These are phyloP conservation scores for Cystobasidium sp. DNA, from an alignment of 1,284 basidiomycete genomes.

Conservation along the genomic window DNA sequence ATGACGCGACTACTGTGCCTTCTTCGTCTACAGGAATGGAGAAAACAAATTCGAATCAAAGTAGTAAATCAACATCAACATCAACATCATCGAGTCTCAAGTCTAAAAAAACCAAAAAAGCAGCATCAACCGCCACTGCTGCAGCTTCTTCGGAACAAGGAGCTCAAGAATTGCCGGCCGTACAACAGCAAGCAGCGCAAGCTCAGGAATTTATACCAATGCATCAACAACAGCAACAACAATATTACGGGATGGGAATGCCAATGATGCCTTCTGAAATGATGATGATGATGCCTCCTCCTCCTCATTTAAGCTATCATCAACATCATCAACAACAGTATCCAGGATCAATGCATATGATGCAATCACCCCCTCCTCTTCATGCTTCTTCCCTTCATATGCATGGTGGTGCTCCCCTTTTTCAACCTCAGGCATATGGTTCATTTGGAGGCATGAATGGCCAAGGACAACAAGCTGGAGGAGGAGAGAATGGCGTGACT, in stretches of 20 bases:
- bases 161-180: neutral
- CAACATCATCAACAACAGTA: neutral
- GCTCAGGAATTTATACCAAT: constrained; percentile 11
- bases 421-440: constrained; percentile 16
- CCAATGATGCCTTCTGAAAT: constrained; percentile 20
- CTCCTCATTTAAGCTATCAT: neutral
- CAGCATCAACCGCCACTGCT: constrained; percentile 1
- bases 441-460: constrained; percentile 8
- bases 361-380: too few species aligned
- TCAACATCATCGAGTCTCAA: neutral
- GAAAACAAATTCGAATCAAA: constrained; percentile 10
- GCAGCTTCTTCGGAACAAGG: neutral
- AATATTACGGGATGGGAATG: constrained; percentile 1
- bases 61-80: neutral
- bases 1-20: neutral
- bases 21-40: constrained; percentile 25
- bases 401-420: neutral
- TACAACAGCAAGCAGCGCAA: neutral
- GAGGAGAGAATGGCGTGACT: neutral
- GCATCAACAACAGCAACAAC: neutral
- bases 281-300: constrained; percentile 15
- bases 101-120: constrained; percentile 18
- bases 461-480: neutral
- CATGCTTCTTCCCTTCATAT: too few species aligned
- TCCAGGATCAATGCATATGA: too few species aligned